Percentiles rank a stretch among this genome's conserved stretches.
Evolutionary conservation across 805 yeast species (phyloP).

Genomic region (Suhomyces sp.): DNA sequence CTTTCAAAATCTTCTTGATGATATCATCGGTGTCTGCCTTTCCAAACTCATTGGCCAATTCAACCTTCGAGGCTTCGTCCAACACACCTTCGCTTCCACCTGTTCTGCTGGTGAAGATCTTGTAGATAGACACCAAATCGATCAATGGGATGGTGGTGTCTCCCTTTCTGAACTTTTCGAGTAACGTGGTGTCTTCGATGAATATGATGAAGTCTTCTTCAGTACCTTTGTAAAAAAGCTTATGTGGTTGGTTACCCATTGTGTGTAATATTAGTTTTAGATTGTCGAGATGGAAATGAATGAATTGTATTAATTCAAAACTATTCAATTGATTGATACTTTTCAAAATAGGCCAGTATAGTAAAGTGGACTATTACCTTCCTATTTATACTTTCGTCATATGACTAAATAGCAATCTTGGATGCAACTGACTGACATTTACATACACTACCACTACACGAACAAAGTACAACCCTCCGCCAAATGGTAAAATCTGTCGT

Average conservation of each 20-base stretch:
- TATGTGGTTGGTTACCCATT: slow-evolving; percentile 30
- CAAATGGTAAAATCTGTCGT: slow-evolving; percentile 1
- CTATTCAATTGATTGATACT: too few relatives aligned
- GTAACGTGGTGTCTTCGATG: slow-evolving; percentile 52
- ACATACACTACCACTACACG: neutral
- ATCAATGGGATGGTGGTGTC: slow-evolving; percentile 57
- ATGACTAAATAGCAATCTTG: slow-evolving; percentile 3
- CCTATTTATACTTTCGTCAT: slow-evolving; percentile 2
- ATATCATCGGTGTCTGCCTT: slow-evolving; percentile 52
- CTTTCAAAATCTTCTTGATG: slow-evolving; percentile 55
- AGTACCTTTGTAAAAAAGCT: slow-evolving; percentile 64
- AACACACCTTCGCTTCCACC: slow-evolving; percentile 74
- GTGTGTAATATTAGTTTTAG: neutral
- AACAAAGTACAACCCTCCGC: neutral
- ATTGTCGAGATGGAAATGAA: neutral
- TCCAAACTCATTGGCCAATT: slow-evolving; percentile 70
- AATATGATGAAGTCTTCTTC: slow-evolving; percentile 66
- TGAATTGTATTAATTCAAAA: too few relatives aligned
- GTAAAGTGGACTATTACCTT: neutral
- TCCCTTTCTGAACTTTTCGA: slow-evolving; percentile 48
- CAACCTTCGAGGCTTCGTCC: slow-evolving; percentile 68
- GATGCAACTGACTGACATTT: slow-evolving; percentile 7
- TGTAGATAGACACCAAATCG: slow-evolving; percentile 61
- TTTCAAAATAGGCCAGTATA: too few relatives aligned
- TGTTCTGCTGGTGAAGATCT: slow-evolving; percentile 58